Evolutionary conservation across 768 basidiomycete species (phyloP), one percentile per base, ranked within the genome.

Genomic region (Tulasnella calospora): DNA sequence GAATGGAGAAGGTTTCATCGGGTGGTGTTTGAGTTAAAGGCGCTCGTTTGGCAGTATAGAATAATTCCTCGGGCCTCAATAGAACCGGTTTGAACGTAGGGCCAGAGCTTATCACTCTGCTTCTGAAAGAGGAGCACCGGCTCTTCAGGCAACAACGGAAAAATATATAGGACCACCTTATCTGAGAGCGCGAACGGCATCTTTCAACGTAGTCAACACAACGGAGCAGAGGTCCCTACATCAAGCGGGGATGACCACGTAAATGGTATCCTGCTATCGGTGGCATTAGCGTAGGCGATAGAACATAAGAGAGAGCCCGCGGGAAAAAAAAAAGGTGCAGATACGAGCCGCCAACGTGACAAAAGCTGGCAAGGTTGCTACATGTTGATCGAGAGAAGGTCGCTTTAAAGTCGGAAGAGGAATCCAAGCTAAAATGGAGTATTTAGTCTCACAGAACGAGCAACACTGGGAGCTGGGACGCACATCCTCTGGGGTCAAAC

Each of bases 401-500:
- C 9, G 30, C 27, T 27, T 71, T 47, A 78, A 33, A 78, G 71
- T 6, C 77, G 36, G 71, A 78, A 78, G 27, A 78, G 70, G 77
- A 78, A 78, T 2, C 77, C 77, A n/a, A 78, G 71, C 77, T 78
- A 51, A 4, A 13, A 33, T 15, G 71, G 40, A 71, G 10, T 27
- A 8, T 70, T 71, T 23, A 71, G 47, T 47, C 9, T 51, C 51
- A 38, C 27, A 12, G 40, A 23, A 38, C 36, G 19, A 27, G 19
- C 71, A 84, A 76, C 81, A 84, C 84, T 3, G 82, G 79, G n/a
- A 85, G 79, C n/a, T 21, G 35, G 17, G 36, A 46, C 77, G 73
- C 30, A 78, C 77, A 81, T 86, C 86, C 81, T 92, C 94, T 0
- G 95, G 93, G 5, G 96, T 97, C 82, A 99, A 85, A 78, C 95